Conservation (phyloP, 2,329 filamentous ascomycete genomes). For the Trichophyton benhamiae region DNA sequence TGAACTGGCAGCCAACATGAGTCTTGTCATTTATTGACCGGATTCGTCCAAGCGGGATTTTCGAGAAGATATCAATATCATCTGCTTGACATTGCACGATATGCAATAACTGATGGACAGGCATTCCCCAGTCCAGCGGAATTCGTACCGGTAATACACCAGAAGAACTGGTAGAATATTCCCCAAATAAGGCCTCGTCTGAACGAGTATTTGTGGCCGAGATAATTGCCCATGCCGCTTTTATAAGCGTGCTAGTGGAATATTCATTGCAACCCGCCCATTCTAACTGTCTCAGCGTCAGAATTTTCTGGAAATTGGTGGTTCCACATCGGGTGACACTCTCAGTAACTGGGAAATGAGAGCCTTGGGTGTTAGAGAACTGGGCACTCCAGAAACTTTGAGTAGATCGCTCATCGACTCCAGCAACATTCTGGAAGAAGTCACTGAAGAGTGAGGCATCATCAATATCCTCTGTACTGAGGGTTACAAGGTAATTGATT, state of each 20-base stretch:
- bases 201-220: constrained; percentile 13
- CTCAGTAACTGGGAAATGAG: background rate
- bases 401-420: background rate
- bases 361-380: background rate
- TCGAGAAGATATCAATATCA: constrained; percentile 45
- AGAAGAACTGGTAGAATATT: constrained; percentile 18
- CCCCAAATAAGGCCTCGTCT: constrained; percentile 32
- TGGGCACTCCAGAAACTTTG: background rate
- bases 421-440: background rate
- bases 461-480: background rate
- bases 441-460: background rate
- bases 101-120: constrained; percentile 25
- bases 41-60: constrained; percentile 39
- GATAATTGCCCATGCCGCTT: constrained; percentile 10
- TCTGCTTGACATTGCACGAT: constrained; percentile 42
- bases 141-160: constrained; percentile 27
- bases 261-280: background rate
- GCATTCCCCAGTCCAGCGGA: constrained; percentile 15
- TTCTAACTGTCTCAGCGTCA: background rate
- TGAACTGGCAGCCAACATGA: constrained; percentile 29
- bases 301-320: background rate
- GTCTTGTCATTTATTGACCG: constrained; percentile 37
- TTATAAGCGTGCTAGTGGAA: constrained; percentile 2
- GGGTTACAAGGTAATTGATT: background rate
- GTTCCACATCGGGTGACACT: background rate